Base-by-base conservation (phyloP, 2,329 filamentous ascomycete species). In the Sclerotinia glacialis region DNA sequence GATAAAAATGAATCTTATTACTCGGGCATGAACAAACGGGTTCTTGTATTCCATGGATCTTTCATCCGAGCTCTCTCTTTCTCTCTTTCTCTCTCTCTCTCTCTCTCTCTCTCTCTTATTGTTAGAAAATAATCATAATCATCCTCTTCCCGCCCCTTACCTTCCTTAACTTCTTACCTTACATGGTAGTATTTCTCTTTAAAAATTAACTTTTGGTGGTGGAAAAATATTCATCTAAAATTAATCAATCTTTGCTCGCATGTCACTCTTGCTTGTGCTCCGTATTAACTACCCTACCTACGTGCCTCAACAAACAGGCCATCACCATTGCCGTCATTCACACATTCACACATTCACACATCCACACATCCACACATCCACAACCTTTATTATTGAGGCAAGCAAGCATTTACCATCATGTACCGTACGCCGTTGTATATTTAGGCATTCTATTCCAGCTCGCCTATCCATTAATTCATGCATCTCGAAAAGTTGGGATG, bases 21-120 rank as follows among this genome's bases (percentile, higher is more conserved):
- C 50, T 53, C 50, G 50, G 28, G 50, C 52, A 40, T 8, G 28
- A 53, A 53, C 50, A 55, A 55, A 55, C 52, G 23, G 52, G 31
- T 54, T 55, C 28, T 37, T n/a, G 52, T 55, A 23, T n/a, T 34
- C 28, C 50, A 34, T 53, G 50, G 2, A 34, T 34, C 21, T 55
- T 54, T 54, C 52, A 37, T 54, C 52, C 52, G 52, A 54, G 52
- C 52, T 54, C 31, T 34, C 14, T 53, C 26, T 53, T 2, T n/a
- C n/a, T n/a, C n/a, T n/a, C n/a, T n/a, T n/a, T n/a, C n/a, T n/a
- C n/a, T n/a, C n/a, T n/a, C n/a, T n/a, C n/a, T n/a, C n/a, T n/a
- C n/a, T n/a, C n/a, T n/a, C n/a, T n/a, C n/a, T n/a, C n/a, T n/a
- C 52, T 54, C 31, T 34, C 14, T 53, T 16, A 14, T 16, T 23